Base-by-base conservation (phyloP, 306 rosid species). In the Dalbergia cochinchinensis region DNA sequence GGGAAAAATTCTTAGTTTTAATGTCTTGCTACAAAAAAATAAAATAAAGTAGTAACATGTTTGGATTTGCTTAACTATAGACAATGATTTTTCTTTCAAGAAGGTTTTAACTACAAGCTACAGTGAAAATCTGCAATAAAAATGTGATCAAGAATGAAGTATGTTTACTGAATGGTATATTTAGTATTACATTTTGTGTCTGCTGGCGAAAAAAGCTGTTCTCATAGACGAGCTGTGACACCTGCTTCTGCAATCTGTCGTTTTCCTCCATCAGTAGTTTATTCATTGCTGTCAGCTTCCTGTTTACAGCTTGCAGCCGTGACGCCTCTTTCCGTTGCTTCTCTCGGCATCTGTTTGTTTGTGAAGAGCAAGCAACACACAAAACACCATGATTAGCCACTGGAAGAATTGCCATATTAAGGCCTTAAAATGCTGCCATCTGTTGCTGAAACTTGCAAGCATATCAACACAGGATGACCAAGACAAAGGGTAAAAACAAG, bases 221-320 rank as follows among this genome's bases (percentile, higher is more conserved):
- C 79, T 93, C 98, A 26, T 91, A 95, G 8, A 95, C 99, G 58
- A 95, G 88, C 26, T 95, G 98, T 12, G 99, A 95, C 59, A 95
- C 99, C 76, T 95, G 99, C 81, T 95, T 95, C 84, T 95, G 99
- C 92, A 95, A 69, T 83, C 99, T 85, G 77, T 95, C 99, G 76
- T 95, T 95, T 85, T 95, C 99, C 89, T 95, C 99, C 99, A 95
- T 95, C 73, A 95, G 75, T 33, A 95, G 88, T 65, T 91, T 93
- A 69, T 95, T 95, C 99, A 95, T 95, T 11, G 99, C 98, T 54
- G 99, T 90, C 78, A 95, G 91, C 86, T 95, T 95, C 77, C 97
- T 85, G 81, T 95, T 95, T 76, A 95, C 99, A 2, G 88, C 92
- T 85, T 95, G 98, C 67, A 95, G 87, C 35, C 99, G 88, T n/a